These are phyloP conservation scores for Didymella lethalis DNA, from an alignment of 2,329 filamentous ascomycete species.

Conservation along the genomic window DNA sequence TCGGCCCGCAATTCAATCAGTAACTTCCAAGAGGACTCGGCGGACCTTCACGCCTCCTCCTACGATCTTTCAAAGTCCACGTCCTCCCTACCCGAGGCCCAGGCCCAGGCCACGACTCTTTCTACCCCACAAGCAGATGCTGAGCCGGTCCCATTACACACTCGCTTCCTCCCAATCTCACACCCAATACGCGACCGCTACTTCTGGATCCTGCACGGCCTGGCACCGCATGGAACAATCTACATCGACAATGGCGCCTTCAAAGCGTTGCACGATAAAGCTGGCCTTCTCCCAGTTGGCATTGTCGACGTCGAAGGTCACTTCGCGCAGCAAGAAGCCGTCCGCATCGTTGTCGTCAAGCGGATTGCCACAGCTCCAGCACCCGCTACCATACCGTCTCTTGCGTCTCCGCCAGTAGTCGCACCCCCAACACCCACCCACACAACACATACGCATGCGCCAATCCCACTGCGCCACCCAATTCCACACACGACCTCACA, in stretches of 20 bases:
- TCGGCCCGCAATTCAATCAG: constrained; percentile 41
- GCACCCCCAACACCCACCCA: constrained; percentile 19
- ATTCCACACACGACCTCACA: constrained; percentile 22
- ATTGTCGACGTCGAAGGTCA: constrained; percentile 86
- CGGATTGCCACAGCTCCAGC: constrained; percentile 45
- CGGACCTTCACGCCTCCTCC: constrained; percentile 30
- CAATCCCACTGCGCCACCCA: constrained; percentile 31
- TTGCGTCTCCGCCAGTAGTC: neutral
- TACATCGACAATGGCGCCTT: constrained; percentile 94
- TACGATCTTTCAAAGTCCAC: constrained; percentile 36
- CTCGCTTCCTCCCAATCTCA: constrained; percentile 85
- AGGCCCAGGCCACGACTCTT: constrained; percentile 24
- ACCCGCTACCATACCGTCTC: constrained; percentile 1
- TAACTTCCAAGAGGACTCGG: constrained; percentile 42
- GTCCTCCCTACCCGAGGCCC: constrained; percentile 43
- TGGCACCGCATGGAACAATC: constrained; percentile 86
- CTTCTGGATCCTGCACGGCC: constrained; percentile 96
- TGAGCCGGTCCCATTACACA: constrained; percentile 72
- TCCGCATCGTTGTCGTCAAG: constrained; percentile 82
- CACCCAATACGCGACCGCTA: constrained; percentile 90
- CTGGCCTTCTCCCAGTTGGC: constrained; percentile 88
- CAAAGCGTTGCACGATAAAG: constrained; percentile 80
- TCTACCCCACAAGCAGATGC: constrained; percentile 31
- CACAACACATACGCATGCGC: constrained; percentile 28
- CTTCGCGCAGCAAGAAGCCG: constrained; percentile 92